Evolutionary conservation across 805 yeast species (phyloP).

Genomic region (Candida wancherniae): DNA sequence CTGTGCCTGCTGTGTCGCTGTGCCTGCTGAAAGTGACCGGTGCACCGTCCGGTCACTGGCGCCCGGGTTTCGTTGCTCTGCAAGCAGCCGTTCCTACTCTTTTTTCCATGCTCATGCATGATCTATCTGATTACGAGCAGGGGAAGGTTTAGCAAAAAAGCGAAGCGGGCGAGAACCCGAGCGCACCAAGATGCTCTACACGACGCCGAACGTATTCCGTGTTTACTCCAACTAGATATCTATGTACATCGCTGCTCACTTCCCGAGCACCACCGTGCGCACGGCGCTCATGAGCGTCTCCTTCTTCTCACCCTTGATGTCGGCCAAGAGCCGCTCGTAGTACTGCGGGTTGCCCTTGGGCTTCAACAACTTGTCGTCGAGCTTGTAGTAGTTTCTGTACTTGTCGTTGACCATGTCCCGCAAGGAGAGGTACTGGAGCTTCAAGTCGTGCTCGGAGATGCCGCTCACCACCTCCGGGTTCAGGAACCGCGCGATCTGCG

Average conservation of each 20-base stretch:
- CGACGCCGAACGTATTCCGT: too few species aligned
- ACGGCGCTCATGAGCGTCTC: slow-evolving; percentile 63
- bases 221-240: too few species aligned
- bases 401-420: slow-evolving; percentile 55
- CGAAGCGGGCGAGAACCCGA: too few species aligned
- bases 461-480: slow-evolving; percentile 31
- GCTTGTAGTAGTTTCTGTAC: slow-evolving; percentile 57
- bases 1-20: too few species aligned
- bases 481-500: slow-evolving; percentile 47
- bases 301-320: slow-evolving; percentile 65
- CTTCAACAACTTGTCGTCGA: slow-evolving; percentile 58
- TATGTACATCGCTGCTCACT: slow-evolving; percentile 30
- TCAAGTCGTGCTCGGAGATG: slow-evolving; percentile 46
- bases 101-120: too few species aligned
- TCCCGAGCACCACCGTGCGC: slow-evolving; percentile 74
- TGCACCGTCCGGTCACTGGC: too few species aligned
- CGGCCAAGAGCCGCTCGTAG: slow-evolving; percentile 64
- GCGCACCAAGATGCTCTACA: too few species aligned
- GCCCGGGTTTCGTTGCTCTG: too few species aligned
- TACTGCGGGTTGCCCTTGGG: slow-evolving; percentile 88
- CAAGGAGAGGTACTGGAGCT: slow-evolving; percentile 57
- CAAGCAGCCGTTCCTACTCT: too few species aligned
- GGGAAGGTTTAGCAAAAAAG: too few species aligned
- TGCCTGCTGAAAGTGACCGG: too few species aligned
- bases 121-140: too few species aligned